These are phyloP conservation scores for Septoria petroselini DNA, from an alignment of 2,329 filamentous ascomycete species.

Conservation along the genomic window DNA sequence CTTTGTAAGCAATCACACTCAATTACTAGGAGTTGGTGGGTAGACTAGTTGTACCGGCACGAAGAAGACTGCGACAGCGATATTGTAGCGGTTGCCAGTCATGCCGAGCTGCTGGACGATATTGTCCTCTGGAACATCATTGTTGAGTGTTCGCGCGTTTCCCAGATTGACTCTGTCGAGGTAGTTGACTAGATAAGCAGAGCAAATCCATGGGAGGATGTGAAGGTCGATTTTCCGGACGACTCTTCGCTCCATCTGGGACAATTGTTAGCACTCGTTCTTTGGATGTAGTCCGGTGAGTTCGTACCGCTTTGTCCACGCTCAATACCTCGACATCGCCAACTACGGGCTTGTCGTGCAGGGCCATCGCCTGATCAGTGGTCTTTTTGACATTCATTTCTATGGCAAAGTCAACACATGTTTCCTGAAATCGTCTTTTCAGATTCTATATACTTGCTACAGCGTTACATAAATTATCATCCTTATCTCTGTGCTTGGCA, in stretches of 20 bases:
- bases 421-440: background rate
- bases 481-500: background rate
- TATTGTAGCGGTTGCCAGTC: conserved; percentile 8
- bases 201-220: background rate
- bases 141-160: conserved; percentile 2
- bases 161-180: conserved; percentile 7
- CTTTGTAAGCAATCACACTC: no score
- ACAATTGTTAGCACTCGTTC: background rate
- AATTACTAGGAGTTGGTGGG: no score
- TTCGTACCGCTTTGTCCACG: background rate
- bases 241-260: background rate
- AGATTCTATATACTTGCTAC: no score
- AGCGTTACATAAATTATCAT: background rate
- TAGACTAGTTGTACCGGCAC: conserved; percentile 2
- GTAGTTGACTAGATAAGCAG: background rate
- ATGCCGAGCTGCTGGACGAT: conserved; percentile 11
- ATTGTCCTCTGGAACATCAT: conserved; percentile 14
- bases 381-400: background rate
- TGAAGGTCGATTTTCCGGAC: background rate
- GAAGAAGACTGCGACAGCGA: conserved; percentile 19
- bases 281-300: background rate
- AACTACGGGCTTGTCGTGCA: background rate
- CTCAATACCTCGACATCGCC: background rate
- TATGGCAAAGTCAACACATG: no score
- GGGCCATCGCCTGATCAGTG: background rate